A percentile compares a stretch with the other conserved stretches of the same genome.
These are phyloP conservation scores for Rhexocercosporidium sp. DNA, from an alignment of 2,329 filamentous ascomycete species.

Conservation along the genomic window DNA sequence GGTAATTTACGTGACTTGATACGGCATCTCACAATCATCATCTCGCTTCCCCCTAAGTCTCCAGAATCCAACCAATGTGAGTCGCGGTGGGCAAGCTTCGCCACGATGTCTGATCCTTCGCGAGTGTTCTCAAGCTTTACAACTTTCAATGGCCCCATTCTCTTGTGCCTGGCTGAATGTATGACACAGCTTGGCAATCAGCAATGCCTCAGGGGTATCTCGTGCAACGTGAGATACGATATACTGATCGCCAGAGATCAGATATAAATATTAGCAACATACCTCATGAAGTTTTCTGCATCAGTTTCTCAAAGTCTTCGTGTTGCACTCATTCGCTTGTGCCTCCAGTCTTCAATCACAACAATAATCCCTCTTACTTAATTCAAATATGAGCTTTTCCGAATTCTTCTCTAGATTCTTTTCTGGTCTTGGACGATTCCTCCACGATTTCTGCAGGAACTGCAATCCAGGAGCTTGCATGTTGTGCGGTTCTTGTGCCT, in stretches of 20 bases:
- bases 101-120: slow-evolving; percentile 9
- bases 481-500: slow-evolving; percentile 17
- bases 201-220: slow-evolving; percentile 8
- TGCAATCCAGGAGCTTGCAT: slow-evolving; percentile 25
- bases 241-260: neutral
- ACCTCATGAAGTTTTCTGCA: neutral
- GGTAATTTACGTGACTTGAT: slow-evolving; percentile 2
- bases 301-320: neutral
- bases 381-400: slow-evolving; percentile 19
- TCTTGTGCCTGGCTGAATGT: neutral
- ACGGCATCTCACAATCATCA: neutral
- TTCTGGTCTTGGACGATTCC: slow-evolving; percentile 15
- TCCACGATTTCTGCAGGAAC: slow-evolving; percentile 22
- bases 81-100: neutral
- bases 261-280: neutral
- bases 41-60: neutral
- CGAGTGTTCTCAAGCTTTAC: neutral
- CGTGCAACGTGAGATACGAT: neutral
- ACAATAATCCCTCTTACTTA: neutral
- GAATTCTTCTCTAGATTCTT: slow-evolving; percentile 18
- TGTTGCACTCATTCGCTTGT: neutral
- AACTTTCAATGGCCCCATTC: neutral
- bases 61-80: neutral
- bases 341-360: neutral
- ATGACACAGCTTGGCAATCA: slow-evolving; percentile 3